These are phyloP conservation scores for Hortaea werneckii DNA, from an alignment of 2,329 filamentous ascomycete genomes.

Conservation along the genomic window DNA sequence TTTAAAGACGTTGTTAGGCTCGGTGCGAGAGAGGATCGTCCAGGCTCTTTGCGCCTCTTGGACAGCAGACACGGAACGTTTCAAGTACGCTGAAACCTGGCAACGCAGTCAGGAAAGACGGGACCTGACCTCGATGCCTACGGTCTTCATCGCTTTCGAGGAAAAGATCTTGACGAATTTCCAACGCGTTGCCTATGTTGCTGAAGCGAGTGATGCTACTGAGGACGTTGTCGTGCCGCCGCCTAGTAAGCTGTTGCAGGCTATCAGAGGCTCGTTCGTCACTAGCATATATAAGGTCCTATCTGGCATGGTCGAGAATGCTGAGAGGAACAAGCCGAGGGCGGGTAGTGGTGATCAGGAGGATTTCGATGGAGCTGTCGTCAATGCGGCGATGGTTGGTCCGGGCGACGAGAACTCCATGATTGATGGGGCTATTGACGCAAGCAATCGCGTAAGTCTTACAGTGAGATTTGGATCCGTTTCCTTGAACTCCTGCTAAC, in stretches of 20 bases:
- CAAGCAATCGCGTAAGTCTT: constrained; percentile 40
- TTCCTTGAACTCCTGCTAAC: not conserved
- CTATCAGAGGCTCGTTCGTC: constrained; percentile 86
- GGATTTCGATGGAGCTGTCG: constrained; percentile 32
- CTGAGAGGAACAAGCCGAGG: constrained; percentile 60
- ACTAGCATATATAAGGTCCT: constrained; percentile 88
- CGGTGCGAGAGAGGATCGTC: constrained; percentile 73
- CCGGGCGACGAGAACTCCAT: constrained; percentile 38
- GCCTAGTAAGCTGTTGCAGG: constrained; percentile 75
- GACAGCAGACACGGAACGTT: constrained; percentile 87
- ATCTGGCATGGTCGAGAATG: constrained; percentile 94
- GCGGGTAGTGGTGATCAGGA: constrained; percentile 47
- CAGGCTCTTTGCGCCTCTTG: constrained; percentile 80
- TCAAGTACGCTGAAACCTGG: constrained; percentile 92
- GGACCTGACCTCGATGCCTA: constrained; percentile 85
- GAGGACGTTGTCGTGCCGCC: constrained; percentile 78
- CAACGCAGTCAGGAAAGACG: constrained; percentile 68
- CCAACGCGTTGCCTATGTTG: constrained; percentile 92
- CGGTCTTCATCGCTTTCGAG: constrained; percentile 76
- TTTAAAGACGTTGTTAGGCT: constrained; percentile 64
- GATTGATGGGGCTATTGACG: constrained; percentile 38
- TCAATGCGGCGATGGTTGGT: constrained; percentile 38
- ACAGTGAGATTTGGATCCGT: not conserved
- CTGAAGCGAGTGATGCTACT: constrained; percentile 58
- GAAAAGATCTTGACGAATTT: constrained; percentile 70